These are phyloP conservation scores for Bryoerythrophyllum caledonicum DNA, from an alignment of 225 moss, liverwort and hornwort genomes.

Conservation along the genomic window DNA sequence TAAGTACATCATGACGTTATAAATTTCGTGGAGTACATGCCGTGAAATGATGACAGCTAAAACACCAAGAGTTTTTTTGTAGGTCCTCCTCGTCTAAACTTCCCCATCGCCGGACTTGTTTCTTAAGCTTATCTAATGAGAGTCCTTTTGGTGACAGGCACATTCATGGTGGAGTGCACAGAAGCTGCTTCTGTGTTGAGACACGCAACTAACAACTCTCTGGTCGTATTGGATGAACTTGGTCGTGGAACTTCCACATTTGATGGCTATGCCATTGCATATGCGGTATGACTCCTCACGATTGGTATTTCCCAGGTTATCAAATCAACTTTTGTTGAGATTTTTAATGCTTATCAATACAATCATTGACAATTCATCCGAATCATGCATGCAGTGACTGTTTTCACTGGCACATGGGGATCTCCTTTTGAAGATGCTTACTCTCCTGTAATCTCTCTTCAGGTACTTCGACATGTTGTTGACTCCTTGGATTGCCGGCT, in stretches of 20 bases:
- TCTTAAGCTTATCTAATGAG: conserved; percentile 8
- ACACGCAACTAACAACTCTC: conserved; percentile 81
- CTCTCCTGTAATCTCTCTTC: conserved; percentile 25
- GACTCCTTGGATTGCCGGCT: conserved; percentile 76
- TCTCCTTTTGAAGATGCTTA: not conserved
- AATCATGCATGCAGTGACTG: not conserved
- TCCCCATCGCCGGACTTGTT: not conserved
- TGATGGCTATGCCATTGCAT: conserved; percentile 95
- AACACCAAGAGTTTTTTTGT: not conserved
- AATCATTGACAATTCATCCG: not conserved
- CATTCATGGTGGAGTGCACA: conserved; percentile 92
- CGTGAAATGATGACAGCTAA: not conserved
- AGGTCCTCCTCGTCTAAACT: too few species aligned
- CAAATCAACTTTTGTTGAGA: not conserved
- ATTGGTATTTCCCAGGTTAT: not conserved
- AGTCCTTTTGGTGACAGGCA: conserved; percentile 51
- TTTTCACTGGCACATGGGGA: not conserved
- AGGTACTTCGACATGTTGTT: conserved; percentile 77
- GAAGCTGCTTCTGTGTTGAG: conserved; percentile 86
- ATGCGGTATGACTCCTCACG: conserved; percentile 63
- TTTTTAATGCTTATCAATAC: too few species aligned
- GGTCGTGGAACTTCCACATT: conserved; percentile 95
- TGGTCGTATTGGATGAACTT: conserved; percentile 88
- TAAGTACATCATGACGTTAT: too few species aligned
- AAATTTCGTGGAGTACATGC: conserved; percentile 7